phyloP scores from a whole-genome alignment of 148 eudicot genomes.

The Gaultheria prostrata region DNA sequence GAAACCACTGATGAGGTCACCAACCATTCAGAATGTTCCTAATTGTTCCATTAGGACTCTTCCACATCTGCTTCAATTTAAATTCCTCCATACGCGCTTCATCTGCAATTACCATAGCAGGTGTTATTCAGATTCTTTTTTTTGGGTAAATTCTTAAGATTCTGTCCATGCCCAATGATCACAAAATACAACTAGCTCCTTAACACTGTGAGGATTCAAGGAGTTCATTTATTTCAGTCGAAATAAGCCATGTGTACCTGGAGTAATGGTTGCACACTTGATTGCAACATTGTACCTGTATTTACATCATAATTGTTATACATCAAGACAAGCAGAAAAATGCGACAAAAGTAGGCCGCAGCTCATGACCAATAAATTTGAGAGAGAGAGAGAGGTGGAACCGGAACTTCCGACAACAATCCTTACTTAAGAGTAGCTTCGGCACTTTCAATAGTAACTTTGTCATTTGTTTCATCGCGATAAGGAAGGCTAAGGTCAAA shows the following conservation, averaged over 20 bases:
- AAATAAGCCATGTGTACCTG: constrained; percentile 42
- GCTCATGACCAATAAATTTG: constrained; percentile 2
- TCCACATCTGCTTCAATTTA: constrained; percentile 70
- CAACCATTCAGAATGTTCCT: constrained; percentile 75
- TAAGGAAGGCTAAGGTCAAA: constrained; percentile 25
- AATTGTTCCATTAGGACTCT: constrained; percentile 79
- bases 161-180: background rate
- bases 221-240: background rate
- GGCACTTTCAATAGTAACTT: constrained; percentile 26
- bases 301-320: constrained; percentile 1
- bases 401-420: background rate
- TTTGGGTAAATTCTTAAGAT: too few species aligned
- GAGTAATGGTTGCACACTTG: constrained; percentile 81
- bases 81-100: constrained; percentile 71
- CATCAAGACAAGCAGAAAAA: background rate
- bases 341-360: background rate
- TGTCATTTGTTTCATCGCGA: constrained; percentile 27
- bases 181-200: background rate
- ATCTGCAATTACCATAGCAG: constrained; percentile 33
- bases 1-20: constrained; percentile 16
- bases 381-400: background rate
- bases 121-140: background rate
- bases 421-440: constrained; percentile 23
- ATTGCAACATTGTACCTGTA: constrained; percentile 81
- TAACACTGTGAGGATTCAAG: background rate